Base-by-base conservation (phyloP, 2,329 filamentous ascomycete species). In the Moelleriella libera region DNA sequence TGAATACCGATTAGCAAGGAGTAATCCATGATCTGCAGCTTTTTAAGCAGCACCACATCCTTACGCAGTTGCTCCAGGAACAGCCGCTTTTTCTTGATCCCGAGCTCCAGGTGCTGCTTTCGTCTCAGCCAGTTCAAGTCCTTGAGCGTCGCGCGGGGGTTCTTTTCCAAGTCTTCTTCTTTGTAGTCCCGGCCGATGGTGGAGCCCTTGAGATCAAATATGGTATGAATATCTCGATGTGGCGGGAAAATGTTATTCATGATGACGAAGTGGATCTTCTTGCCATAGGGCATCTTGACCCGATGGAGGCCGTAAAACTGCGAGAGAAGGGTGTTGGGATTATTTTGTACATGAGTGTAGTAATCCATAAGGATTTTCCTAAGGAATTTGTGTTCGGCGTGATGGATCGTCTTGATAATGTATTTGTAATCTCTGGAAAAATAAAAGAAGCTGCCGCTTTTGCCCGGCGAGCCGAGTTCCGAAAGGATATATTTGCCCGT, bases 171-270 rank as follows among this genome's bases (percentile, higher is more conserved):
- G 49, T 94, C 82, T 44, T 94, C 87, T 63, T 97, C 92, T 57
- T 72, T 83, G 63, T 92, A 90, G 63, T 97, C 88, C 60, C 92
- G 80, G 11, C 92, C 92, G 54, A 97, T 80, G 0, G 90, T 97
- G 6, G 92, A 97, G 7, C 92, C 92, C 68, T 98, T 98, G 55
- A 98, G 66, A 63, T 98, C 92, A 60, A 95, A 98, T 3, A 89
- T 98, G 59, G 88, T 82, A 68, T 98, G 92, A 51, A 98, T 97
- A 63, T 98, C 92, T 55, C 90, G 80, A 67, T 98, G 92, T 6
- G 92, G 90, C 10, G 92, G 92, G 60, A 98, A 98, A 12, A 98
- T 76, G 64, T 98, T 98, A 72, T 98, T 98, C 92, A 98, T 98
- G 61, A 98, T 89, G 50, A 98, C 92, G 57, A 98, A 98, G 66